phyloP scores from a whole-genome alignment of 345 rosid genomes.

The Syzygium grande region DNA sequence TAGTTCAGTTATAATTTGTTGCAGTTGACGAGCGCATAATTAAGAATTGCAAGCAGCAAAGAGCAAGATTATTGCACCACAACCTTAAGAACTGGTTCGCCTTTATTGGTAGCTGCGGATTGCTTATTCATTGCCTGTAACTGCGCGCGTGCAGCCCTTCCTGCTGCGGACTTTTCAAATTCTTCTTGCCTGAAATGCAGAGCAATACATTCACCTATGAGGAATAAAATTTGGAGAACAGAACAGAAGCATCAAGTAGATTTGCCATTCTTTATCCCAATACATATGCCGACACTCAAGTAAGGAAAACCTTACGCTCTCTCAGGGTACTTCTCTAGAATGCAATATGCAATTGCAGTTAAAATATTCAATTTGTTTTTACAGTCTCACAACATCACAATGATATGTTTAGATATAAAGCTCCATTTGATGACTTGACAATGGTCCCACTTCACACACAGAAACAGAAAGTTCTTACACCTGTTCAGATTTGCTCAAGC shows the following conservation, averaged over 20 bases:
- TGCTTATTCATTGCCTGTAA: slow-evolving; percentile 68
- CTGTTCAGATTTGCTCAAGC: neutral
- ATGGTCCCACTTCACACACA: neutral
- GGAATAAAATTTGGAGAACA: neutral
- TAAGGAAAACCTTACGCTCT: neutral
- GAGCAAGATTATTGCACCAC: neutral
- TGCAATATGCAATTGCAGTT: neutral
- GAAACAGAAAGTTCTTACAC: neutral
- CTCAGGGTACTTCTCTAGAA: neutral
- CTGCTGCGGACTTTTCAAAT: slow-evolving; percentile 83
- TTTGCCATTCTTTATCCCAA: neutral
- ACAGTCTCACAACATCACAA: neutral
- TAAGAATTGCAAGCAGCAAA: neutral
- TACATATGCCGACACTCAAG: neutral
- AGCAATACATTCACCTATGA: neutral
- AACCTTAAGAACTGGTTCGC: slow-evolving; percentile 92
- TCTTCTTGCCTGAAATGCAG: slow-evolving; percentile 59
- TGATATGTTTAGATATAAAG: neutral
- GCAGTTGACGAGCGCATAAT: neutral
- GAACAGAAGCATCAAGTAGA: neutral
- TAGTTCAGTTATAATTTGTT: neutral
- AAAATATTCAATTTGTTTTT: neutral
- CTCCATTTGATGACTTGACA: neutral
- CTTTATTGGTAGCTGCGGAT: slow-evolving; percentile 52
- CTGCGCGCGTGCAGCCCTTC: slow-evolving; percentile 88